A percentile compares a stretch with the other conserved stretches of the same genome.
These are phyloP conservation scores for Pseudocercospora pini-densiflorae DNA, from an alignment of 2,329 filamentous ascomycete species.

Conservation along the genomic window DNA sequence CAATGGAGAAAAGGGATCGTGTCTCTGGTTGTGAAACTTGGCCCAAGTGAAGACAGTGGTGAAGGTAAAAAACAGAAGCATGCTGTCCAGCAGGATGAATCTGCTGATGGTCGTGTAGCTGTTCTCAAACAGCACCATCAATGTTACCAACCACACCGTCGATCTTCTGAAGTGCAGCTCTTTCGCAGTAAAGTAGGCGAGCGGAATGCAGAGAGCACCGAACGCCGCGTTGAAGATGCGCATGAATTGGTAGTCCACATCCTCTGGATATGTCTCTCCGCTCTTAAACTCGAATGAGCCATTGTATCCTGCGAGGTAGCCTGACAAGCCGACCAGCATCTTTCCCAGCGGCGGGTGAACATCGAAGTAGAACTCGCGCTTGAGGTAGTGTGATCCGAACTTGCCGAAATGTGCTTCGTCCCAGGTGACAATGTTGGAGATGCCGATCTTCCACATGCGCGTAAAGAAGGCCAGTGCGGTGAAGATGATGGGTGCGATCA, in stretches of 20 bases:
- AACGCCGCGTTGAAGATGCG: slow-evolving; percentile 96
- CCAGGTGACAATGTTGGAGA: slow-evolving; percentile 75
- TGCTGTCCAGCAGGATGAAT: slow-evolving; percentile 97
- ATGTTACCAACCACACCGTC: slow-evolving; percentile 90
- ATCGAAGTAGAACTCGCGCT: slow-evolving; percentile 99
- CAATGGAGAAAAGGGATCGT: slow-evolving; percentile 83
- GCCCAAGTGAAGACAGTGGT: slow-evolving; percentile 97
- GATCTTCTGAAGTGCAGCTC: slow-evolving; percentile 85
- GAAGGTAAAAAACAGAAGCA: slow-evolving; percentile 99
- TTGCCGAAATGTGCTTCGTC: slow-evolving; percentile 88
- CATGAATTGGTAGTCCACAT: slow-evolving; percentile 98
- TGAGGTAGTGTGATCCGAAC: slow-evolving; percentile 98
- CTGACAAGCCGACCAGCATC: slow-evolving; percentile 96
- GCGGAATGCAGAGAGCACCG: slow-evolving; percentile 86
- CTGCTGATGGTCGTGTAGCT: slow-evolving; percentile 99
- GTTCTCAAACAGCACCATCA: slow-evolving; percentile 99
- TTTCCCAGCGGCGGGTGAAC: slow-evolving; percentile 95
- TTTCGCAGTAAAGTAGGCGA: slow-evolving; percentile 94
- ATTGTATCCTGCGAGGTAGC: slow-evolving; percentile 96
- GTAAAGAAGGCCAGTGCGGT: slow-evolving; percentile 68
- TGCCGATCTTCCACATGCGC: slow-evolving; percentile 69
- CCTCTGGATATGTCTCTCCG: slow-evolving; percentile 89
- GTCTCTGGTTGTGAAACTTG: slow-evolving; percentile 88
- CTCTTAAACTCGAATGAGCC: slow-evolving; percentile 99
- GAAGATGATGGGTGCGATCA: slow-evolving; percentile 67